Evolutionary conservation across 345 rosid species (phyloP).

Genomic region (Syzygium oleosum): DNA sequence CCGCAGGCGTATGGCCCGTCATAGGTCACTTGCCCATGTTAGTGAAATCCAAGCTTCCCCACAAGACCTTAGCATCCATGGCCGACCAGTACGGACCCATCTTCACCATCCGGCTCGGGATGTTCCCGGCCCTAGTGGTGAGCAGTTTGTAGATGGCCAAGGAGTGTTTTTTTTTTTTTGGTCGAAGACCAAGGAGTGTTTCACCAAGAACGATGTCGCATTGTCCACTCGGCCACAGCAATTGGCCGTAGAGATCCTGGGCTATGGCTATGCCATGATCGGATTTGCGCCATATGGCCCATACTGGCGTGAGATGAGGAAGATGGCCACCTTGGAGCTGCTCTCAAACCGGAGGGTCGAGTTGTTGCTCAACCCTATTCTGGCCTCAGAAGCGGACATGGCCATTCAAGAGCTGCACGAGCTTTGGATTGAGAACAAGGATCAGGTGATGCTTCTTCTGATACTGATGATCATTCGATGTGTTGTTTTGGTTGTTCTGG

Average conservation of each 20-base stretch:
- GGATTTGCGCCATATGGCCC: not conserved
- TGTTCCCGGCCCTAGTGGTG: not conserved
- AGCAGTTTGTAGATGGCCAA: not conserved
- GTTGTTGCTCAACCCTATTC: not conserved
- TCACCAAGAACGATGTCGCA: not conserved
- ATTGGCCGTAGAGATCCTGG: not conserved
- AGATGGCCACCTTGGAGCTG: not conserved
- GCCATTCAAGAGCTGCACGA: not conserved
- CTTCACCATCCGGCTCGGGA: not conserved
- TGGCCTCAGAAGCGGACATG: not conserved
- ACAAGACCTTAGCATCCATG: not conserved
- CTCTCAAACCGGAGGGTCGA: not conserved
- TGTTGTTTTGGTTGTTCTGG: not conserved
- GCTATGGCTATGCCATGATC: not conserved
- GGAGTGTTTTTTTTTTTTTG: too few species aligned
- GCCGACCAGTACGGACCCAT: not conserved
- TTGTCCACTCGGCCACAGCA: not conserved
- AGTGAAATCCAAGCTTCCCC: not conserved
- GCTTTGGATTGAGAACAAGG: not conserved
- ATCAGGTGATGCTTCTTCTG: not conserved
- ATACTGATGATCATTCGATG: not conserved
- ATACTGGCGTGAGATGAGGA: not conserved
- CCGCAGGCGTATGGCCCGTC: not conserved
- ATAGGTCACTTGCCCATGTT: not conserved
- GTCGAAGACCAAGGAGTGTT: not conserved